Evolutionary conservation across 331 rosid species (phyloP), one percentile per base, ranked within the genome.

Genomic region (Telfairia occidentalis): DNA sequence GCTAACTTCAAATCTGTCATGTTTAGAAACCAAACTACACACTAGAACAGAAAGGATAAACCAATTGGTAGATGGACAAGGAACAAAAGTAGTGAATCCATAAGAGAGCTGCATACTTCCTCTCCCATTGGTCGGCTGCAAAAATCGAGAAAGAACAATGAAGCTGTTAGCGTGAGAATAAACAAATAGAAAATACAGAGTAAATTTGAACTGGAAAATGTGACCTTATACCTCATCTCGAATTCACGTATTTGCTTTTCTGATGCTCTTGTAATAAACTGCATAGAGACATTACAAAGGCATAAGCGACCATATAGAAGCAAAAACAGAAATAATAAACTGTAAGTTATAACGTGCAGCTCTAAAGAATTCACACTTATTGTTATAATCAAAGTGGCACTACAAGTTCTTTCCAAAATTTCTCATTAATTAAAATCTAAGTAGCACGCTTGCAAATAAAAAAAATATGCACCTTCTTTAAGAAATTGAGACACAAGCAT

Each of bases 111-210:
- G 23, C 97, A 87, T 84, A 85, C 97, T 32, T 92, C 96, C 85
- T 88, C 97, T 74, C 90, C 95, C 92, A 86, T 81, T 76, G 92
- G 90, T 13, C 85, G 84, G 74, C 92, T 66, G 82, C 49, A 70
- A 57, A 0, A 30, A 11, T 12, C 5, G 37, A 2, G 7, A 28
- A 32, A 15, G 13, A 1, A 50, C 3, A 15, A 50, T 1, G 18
- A 50, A 50, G 8, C 8, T 15, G 16, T 18, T 15, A 50, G 57
- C 10, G 50, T 9, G 16, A 50, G 24, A 50, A 50, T 50, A 2
- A 2, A 50, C 21, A 45, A 9, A 45, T 0, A 45, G 18, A 45
- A 45, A 11, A 45, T 11, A 9, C 50, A 45, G 50, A 42, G 12
- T 10, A 48, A 5, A 32, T 32, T 32, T 6, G 53, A n/a, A 12